phyloP scores from a whole-genome alignment of 2,329 filamentous ascomycete genomes.

The Colletotrichum sidae region DNA sequence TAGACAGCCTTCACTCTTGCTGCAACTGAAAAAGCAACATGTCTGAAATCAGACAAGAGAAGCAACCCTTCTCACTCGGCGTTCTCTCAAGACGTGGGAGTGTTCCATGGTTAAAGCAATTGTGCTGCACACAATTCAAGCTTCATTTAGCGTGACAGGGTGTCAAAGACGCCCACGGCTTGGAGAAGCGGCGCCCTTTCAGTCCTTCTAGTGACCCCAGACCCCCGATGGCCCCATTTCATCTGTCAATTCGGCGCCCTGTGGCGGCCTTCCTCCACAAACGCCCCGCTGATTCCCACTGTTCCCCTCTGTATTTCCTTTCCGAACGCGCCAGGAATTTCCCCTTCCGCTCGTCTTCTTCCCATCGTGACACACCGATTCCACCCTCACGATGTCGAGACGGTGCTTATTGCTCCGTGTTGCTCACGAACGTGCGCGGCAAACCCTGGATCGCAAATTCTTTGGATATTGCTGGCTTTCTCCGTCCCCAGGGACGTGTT shows the following conservation, averaged over 20 bases:
- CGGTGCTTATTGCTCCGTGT: too few species aligned
- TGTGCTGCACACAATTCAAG: too few species aligned
- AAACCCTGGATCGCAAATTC: too few species aligned
- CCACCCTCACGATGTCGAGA: too few species aligned
- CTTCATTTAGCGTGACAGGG: conserved; percentile 7
- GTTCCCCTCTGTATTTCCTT: not conserved
- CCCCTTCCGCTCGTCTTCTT: not conserved
- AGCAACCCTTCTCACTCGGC: not conserved
- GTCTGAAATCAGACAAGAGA: not conserved
- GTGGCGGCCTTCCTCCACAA: conserved; percentile 12
- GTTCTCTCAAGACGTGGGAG: too few species aligned
- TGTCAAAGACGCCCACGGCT: conserved; percentile 17
- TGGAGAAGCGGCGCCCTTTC: not conserved
- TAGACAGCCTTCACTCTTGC: too few species aligned
- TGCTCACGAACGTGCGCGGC: too few species aligned
- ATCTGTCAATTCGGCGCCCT: conserved; percentile 17
- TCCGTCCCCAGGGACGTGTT: not conserved
- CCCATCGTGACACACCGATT: too few species aligned
- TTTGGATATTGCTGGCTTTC: not conserved
- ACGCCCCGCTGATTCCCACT: conserved; percentile 12
- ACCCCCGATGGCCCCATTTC: not conserved
- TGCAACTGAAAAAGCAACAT: too few species aligned
- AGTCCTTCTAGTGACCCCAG: not conserved
- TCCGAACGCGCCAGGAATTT: not conserved
- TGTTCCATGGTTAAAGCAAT: too few species aligned